Conservation (phyloP, 805 yeast genomes). For the Wickerhamiella azymoides region DNA sequence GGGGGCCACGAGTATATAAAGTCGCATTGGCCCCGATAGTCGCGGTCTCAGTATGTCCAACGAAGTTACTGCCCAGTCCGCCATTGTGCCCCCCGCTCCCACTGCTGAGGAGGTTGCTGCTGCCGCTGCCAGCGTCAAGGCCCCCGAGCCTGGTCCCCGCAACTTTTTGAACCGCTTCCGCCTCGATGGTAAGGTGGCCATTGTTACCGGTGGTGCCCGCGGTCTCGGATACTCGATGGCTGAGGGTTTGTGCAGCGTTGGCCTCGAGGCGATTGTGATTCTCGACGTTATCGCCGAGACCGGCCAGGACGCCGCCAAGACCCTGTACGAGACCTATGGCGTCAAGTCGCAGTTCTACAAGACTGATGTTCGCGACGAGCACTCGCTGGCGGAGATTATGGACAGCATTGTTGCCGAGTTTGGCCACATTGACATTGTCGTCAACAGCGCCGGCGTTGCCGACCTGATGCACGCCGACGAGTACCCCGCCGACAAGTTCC, state of each 20-base stretch:
- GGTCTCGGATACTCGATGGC: conserved; percentile 50
- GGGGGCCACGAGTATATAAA: not conserved
- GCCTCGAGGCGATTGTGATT: conserved; percentile 40
- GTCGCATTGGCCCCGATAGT: no score
- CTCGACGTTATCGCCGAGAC: conserved; percentile 47
- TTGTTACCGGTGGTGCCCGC: conserved; percentile 56
- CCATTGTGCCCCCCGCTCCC: conserved; percentile 30
- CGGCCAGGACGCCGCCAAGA: conserved; percentile 45
- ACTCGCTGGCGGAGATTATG: conserved; percentile 36
- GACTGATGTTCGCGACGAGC: conserved; percentile 46
- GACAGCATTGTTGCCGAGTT: conserved; percentile 40
- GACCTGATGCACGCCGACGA: conserved; percentile 58
- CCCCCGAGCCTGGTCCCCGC: conserved; percentile 25
- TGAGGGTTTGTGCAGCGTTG: conserved; percentile 42
- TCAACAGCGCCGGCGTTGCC: conserved; percentile 55
- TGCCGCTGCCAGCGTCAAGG: conserved; percentile 25
- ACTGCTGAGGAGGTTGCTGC: conserved; percentile 27
- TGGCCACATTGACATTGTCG: conserved; percentile 40
- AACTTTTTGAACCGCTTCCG: conserved; percentile 32
- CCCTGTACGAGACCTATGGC: conserved; percentile 37
- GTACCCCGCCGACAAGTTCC: conserved; percentile 50
- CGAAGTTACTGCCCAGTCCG: conserved; percentile 22
- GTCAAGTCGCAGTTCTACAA: conserved; percentile 50
- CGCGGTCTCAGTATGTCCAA: not conserved
- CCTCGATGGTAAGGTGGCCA: conserved; percentile 49